phyloP scores from a whole-genome alignment of 306 rosid species.

The Sicyos baderoa region DNA sequence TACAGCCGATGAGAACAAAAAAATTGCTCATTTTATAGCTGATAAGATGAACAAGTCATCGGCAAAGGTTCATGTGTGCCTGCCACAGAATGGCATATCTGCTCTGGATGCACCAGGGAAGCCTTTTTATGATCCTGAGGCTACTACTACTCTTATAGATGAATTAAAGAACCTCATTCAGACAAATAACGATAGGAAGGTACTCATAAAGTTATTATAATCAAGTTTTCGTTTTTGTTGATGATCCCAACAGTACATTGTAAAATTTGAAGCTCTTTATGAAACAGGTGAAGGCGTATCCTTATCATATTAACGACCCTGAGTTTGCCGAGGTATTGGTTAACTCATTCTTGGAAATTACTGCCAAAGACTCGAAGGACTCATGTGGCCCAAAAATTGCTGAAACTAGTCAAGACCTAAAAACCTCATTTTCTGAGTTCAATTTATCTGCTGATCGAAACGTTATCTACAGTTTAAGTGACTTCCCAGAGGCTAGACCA shows the following conservation, averaged over 20 bases:
- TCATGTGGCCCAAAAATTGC: conserved; percentile 30
- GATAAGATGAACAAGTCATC: conserved; percentile 59
- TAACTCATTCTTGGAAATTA: conserved; percentile 64
- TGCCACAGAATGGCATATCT: conserved; percentile 82
- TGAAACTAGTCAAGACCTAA: conserved; percentile 29
- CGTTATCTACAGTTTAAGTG: conserved; percentile 42
- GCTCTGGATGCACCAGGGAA: conserved; percentile 78
- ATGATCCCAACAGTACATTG: conserved; percentile 6
- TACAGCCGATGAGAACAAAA: conserved; percentile 64
- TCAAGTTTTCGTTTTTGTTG: neutral
- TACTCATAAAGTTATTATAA: conserved; percentile 18
- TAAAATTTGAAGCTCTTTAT: conserved; percentile 19
- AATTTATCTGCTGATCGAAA: conserved; percentile 27
- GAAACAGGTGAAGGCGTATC: conserved; percentile 61
- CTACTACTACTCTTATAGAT: conserved; percentile 48
- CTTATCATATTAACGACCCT: conserved; percentile 72
- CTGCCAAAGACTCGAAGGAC: conserved; percentile 28
- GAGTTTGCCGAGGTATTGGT: conserved; percentile 74
- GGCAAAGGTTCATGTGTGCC: conserved; percentile 62
- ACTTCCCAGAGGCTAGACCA: conserved; percentile 81
- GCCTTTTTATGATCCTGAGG: conserved; percentile 70
- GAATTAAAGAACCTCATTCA: conserved; percentile 59
- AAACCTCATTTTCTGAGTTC: conserved; percentile 27
- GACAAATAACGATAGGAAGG: conserved; percentile 54
- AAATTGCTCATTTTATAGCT: conserved; percentile 66